Percentiles rank a stretch among this genome's conserved stretches.
Evolutionary conservation across 2,329 filamentous ascomycete genomes (phyloP).

Genomic region (Talaromyces albobiverticillius): DNA sequence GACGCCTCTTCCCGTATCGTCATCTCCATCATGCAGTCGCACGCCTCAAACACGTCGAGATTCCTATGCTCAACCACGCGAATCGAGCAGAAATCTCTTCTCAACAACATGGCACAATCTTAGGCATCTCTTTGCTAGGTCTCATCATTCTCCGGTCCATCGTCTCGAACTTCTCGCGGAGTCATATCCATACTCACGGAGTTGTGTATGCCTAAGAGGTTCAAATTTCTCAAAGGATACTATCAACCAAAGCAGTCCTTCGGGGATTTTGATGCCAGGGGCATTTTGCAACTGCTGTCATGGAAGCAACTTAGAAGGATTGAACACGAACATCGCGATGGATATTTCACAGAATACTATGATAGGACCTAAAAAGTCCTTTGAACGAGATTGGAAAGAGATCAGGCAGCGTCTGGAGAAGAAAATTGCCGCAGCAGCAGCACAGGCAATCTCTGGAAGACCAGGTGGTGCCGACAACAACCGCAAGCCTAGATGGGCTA

Average conservation of each 20-base stretch:
- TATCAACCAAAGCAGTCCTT: neutral
- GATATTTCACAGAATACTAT: neutral
- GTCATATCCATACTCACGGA: neutral
- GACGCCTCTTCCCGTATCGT: conserved; percentile 2
- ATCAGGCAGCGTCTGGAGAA: conserved; percentile 15
- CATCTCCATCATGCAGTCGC: conserved; percentile 2
- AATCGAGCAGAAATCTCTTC: neutral
- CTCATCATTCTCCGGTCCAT: neutral
- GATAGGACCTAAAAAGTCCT: conserved; percentile 11
- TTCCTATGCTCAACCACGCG: conserved; percentile 1
- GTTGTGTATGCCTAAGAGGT: neutral
- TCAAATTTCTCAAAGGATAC: neutral
- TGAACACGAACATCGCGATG: conserved; percentile 7
- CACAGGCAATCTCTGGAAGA: conserved; percentile 13
- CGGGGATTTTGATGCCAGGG: conserved; percentile 5
- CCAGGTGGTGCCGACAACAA: conserved; percentile 7
- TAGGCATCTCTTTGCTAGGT: neutral
- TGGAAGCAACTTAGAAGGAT: conserved; percentile 7
- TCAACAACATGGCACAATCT: neutral
- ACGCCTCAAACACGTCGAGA: neutral
- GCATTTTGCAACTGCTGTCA: conserved; percentile 8
- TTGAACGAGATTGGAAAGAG: conserved; percentile 15
- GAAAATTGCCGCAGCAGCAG: conserved; percentile 14
- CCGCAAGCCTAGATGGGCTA: conserved; percentile 12
- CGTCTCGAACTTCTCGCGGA: conserved; percentile 1